phyloP scores from a whole-genome alignment of 2,329 filamentous ascomycete species.

The Nigrospora oryzae region DNA sequence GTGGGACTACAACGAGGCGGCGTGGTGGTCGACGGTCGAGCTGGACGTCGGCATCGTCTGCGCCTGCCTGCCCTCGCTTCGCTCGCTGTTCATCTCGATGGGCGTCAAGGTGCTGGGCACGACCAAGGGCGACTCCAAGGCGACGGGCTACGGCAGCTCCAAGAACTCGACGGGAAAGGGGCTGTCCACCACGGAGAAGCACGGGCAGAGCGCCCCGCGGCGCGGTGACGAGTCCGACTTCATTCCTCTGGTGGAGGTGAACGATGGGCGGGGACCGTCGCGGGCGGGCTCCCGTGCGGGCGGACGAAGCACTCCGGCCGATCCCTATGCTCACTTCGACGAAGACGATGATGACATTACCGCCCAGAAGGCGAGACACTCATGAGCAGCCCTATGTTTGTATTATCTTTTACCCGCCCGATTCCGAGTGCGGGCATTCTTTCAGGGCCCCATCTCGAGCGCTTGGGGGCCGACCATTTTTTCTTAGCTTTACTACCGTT shows the following conservation, averaged over 20 bases:
- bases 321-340: too few relatives aligned
- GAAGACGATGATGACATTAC: too few relatives aligned
- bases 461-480: too few relatives aligned
- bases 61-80: slow-evolving; percentile 30
- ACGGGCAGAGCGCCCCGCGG: slow-evolving; percentile 1
- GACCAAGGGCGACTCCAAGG: slow-evolving; percentile 3
- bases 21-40: slow-evolving; percentile 32
- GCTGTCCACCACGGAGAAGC: not conserved
- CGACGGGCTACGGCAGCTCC: slow-evolving; percentile 1
- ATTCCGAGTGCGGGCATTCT: too few relatives aligned
- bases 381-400: too few relatives aligned
- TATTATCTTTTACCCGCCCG: too few relatives aligned
- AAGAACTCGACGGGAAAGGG: not conserved
- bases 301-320: too few relatives aligned
- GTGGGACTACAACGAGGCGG: slow-evolving; percentile 28
- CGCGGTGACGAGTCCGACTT: slow-evolving; percentile 10
- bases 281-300: too few relatives aligned
- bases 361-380: too few relatives aligned
- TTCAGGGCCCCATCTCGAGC: too few relatives aligned
- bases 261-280: not conserved
- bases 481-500: too few relatives aligned
- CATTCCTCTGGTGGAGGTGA: slow-evolving; percentile 8
- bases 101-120: slow-evolving; percentile 6
- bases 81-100: slow-evolving; percentile 12
- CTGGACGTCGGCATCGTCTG: slow-evolving; percentile 34